Percentiles rank a stretch among this genome's conserved stretches.
Conservation (phyloP, 73 alveolate species). For the Paramecium biaurelia region DNA sequence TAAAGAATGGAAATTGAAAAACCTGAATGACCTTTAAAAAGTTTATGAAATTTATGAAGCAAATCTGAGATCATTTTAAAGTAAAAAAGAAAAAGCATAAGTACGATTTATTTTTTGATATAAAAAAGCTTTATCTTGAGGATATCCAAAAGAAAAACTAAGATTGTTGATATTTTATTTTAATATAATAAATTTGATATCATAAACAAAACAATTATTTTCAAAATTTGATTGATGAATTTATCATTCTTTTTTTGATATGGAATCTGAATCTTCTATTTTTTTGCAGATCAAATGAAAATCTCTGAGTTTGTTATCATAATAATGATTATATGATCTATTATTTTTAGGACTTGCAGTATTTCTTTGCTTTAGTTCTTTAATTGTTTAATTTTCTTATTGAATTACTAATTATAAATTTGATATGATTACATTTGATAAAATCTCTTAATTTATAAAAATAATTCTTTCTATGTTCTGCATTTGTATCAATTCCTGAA, state of each 20-base stretch:
- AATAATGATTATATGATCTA: background rate
- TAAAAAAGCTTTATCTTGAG: background rate
- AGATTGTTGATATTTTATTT: background rate
- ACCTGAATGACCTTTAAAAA: background rate
- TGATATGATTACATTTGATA: background rate
- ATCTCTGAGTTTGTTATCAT: background rate
- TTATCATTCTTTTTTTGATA: background rate
- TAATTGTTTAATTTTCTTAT: background rate
- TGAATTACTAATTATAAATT: background rate
- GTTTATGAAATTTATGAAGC: background rate
- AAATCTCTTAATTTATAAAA: conserved; percentile 38
- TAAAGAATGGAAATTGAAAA: background rate
- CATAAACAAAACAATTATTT: background rate
- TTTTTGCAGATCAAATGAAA: background rate
- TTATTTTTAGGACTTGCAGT: background rate
- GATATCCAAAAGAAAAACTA: background rate
- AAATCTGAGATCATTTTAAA: background rate
- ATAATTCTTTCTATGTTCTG: conserved; percentile 53
- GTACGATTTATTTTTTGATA: background rate
- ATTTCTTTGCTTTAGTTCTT: background rate
- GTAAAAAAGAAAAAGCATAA: background rate
- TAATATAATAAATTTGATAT: background rate
- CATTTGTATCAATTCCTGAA: conserved; percentile 55
- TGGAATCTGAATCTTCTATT: background rate
- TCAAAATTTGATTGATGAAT: background rate